Base-by-base conservation (phyloP, 768 basidiomycete genomes). In the Macrolepiota albuminosa region DNA sequence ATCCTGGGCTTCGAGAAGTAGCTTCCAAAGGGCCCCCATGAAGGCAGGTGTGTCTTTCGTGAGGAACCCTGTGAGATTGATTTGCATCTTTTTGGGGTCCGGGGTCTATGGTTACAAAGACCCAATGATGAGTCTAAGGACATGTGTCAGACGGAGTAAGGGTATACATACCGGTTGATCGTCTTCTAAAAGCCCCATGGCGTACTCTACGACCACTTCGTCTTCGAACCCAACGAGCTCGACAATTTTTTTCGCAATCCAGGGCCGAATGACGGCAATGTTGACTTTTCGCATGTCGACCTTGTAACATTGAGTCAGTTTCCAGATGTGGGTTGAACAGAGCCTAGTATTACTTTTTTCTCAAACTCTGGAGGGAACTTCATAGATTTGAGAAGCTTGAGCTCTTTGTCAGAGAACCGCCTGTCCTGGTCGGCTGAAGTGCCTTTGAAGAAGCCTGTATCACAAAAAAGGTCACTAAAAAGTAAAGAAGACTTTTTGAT, bases 271-370 rank as follows among this genome's bases (percentile, higher is more conserved):
- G 66, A 98, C 94, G 18, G 83, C 78, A 61, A 98, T 67, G 72
- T 98, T 97, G 61, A 98, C 94, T 80, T 98, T 95, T 39, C 92
- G 85, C 84, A 95, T 89, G 71, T 98, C 95, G 48, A 97, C 94
- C 91, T 91, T 46, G 42, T n/a, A 18, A 42, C 39, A 47, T 36
- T 42, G 9, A 46, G 56, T 31, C 6, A n/a, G 36, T 36, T 1
- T 55, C 34, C 47, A 1, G 58, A 46, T 26, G 54, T 14, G 16
- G 36, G 39, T 31, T 49, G n/a, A 51, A 6, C 16, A 56, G 37
- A 33, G 18, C 45, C 42, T 26, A 13, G 56, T n/a, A 13, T 47
- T 33, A 87, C 89, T 83, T 95, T 97, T 77, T 89, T 88, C 53
- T 92, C 87, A 67, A 95, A 97, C 67, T 90, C 84, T 0, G 88